Base-by-base conservation (phyloP, 306 rosid genomes). In the Arachis hypogaea region DNA sequence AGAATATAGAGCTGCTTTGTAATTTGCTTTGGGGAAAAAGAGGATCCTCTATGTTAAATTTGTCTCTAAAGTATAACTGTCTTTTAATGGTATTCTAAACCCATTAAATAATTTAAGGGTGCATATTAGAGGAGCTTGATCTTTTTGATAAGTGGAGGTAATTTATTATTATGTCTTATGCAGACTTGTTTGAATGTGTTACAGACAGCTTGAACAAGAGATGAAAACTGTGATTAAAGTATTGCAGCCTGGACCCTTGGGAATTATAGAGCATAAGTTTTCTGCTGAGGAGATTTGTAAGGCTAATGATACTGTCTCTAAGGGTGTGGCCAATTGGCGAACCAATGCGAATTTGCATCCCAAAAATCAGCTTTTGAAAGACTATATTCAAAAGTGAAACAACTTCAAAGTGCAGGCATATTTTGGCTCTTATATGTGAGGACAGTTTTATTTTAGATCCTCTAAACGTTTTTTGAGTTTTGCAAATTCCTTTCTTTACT, bases 201-300 rank as follows among this genome's bases (percentile, higher is more conserved):
- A 33, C 81, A 93, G 98, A 75, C 85, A 86, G 73, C 75, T 89
- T 75, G 98, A 94, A 76, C 91, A 82, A 77, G 98, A 94, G 79
- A 79, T 91, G 84, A 97, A 91, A 79, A 89, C 93, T 74, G 98
- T 91, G 74, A 59, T 89, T 30, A 87, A 87, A 75, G 96, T 89
- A 59, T 57, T 94, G 87, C 96, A 94, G 83, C 99, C 97, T 58
- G 97, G 99, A 80, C 97, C 98, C 14, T 66, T 95, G 73, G 99
- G 99, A 71, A 87, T 92, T 74, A 65, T 81, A 51, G 96, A 92
- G 60, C 98, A 95, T 82, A 90, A 90, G 75, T 92, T 90, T 80
- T 90, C 98, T 62, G 87, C 86, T 28, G 89, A 85, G 3, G 98
- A 90, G 83, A 88, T 90, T 55, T 59, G 49, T 28, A 75, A 70